Base-by-base conservation (phyloP, 2,329 filamentous ascomycete species). In the Pseudonectria foliicola region DNA sequence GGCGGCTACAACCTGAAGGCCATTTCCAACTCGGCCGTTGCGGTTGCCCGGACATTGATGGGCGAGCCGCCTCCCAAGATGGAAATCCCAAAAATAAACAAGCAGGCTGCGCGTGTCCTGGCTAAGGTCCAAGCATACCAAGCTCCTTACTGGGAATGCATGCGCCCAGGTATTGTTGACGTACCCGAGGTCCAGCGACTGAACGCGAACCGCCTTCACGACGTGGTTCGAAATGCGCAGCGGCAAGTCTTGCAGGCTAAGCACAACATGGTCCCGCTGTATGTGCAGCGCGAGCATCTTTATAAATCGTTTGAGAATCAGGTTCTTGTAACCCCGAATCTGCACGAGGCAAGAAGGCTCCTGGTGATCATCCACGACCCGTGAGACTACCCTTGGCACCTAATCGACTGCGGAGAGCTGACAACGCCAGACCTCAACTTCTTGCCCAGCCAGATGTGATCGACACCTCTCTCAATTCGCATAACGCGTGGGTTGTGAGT, bases 1-100 rank as follows among this genome's bases (percentile, higher is more conserved):
- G 92, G 92, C 14, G 92, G 92, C 7, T 98, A 98, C 62, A 96
- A 96, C 51, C 76, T 98, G 15, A 70, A 79, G 31, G 92, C 92
- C 1, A 98, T 98, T 39, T 94, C 92, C 0, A 80, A 85, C 38
- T 96, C 92, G 4, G 89, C 92, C 2, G 72, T 95, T 4, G 87
- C 90, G 3, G 92, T 98, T 2, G 92, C 87, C 2, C 80, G 80
- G 40, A 95, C 90, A 1, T 70, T 98, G 29, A 96, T 98, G 88
- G 88, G 92, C 14, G 89, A 98, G 53, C 86, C 90, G 10, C 92
- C 92, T 3, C 73, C 75, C 27, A 65, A 70, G 49, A 72, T 81
- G 58, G 57, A 62, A 11, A 58, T 80, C 3, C 68, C 75, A 7
- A 69, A 68, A 37, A 66, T 80, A 43, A 75, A 71, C 55, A 71